phyloP scores from a whole-genome alignment of 306 rosid species.

The Vigna reflexopilosa region DNA sequence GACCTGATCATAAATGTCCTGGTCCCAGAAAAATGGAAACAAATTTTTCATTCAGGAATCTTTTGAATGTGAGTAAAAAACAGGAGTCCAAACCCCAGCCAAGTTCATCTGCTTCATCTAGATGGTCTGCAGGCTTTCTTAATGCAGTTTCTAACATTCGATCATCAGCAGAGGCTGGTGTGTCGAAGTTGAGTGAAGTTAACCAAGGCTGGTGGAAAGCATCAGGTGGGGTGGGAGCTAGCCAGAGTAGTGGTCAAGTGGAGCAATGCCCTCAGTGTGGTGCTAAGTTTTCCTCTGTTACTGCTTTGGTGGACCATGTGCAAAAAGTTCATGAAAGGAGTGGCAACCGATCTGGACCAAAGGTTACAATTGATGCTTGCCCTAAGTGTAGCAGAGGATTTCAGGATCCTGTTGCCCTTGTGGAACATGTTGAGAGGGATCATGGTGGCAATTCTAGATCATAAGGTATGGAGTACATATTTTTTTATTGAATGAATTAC shows the following conservation, averaged over 20 bases:
- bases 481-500: not conserved
- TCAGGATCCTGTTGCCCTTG: conserved; percentile 77
- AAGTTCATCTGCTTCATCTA: conserved; percentile 53
- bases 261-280: conserved; percentile 80
- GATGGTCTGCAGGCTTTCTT: conserved; percentile 62
- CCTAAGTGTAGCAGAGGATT: conserved; percentile 81
- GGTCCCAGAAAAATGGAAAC: conserved; percentile 65
- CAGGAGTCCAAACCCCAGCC: conserved; percentile 51
- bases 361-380: conserved; percentile 72
- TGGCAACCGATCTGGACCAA: conserved; percentile 50
- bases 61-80: conserved; percentile 57
- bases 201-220: conserved; percentile 64
- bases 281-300: conserved; percentile 65
- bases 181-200: conserved; percentile 65
- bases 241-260: conserved; percentile 51
- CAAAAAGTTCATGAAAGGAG: conserved; percentile 68
- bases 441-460: conserved; percentile 73
- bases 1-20: conserved; percentile 74
- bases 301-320: conserved; percentile 70
- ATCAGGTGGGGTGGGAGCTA: conserved; percentile 48
- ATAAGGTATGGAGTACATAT: conserved; percentile 39
- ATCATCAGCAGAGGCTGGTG: conserved; percentile 70
- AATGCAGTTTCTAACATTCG: conserved; percentile 69
- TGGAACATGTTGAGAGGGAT: conserved; percentile 80
- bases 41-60: conserved; percentile 59